Evolutionary conservation across 805 yeast genomes (phyloP), one percentile per base, ranked within the genome.

Genomic region (Dipodascopsis uninucleata): DNA sequence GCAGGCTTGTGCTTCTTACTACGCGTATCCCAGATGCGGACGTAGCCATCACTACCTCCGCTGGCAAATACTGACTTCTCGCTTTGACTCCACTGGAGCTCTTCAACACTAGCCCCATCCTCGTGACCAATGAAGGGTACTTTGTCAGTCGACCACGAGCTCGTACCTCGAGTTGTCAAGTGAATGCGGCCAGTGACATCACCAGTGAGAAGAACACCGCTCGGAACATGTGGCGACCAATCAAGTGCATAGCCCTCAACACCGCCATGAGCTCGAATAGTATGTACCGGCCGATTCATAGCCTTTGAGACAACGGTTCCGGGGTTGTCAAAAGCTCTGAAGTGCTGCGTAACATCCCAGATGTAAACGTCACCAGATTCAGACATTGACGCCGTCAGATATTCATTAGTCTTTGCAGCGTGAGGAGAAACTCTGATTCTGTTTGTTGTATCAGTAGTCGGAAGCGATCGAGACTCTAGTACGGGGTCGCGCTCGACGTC

Each of bases 181-280:
- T 76, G 84, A 31, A 90, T 77, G 60, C 90, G 74, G 40, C 98
- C 98, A 17, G 83, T 70, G 54, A 85, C 71, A 64, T 93, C 98
- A 58, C 98, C 98, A 3, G 94, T 77, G 45, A 93, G 71, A 51
- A 93, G 69, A 31, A 45, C 51, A 18, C 97, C 97, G 2, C 86
- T 77, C 54, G 74, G 75, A 49, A 80, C 76, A 53, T 83, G 69
- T 33, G 97, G 96, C 1, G 95, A 85, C 98, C 98, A 93, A 66
- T 90, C 98, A 35, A 93, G 65, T 12, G 96, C 98, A 61, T 87
- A 93, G 28, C 98, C 97, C 69, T 93, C 98, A n/a, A 85, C 95
- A 55, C 82, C 82, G 20, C 97, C 97, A 63, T 93, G 98, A 53
- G 69, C 74, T 60, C 77, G 77, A 48, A 93, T 72, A 5, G 95